Conservation (phyloP, 1,284 basidiomycete genomes). For the Uromyces viciae-fabae region DNA sequence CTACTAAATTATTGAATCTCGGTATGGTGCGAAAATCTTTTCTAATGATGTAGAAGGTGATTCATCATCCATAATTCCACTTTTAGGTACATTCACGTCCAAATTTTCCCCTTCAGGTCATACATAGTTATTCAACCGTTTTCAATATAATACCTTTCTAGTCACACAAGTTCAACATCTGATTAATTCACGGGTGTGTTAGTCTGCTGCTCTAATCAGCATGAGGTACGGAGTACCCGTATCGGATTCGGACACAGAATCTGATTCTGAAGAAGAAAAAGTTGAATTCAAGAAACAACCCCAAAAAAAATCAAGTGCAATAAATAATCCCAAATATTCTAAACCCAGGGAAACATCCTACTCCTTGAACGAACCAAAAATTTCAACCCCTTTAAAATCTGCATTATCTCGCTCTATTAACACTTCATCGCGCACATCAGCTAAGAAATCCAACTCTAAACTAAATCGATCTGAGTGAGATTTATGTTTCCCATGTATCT, state of each 20-base stretch:
- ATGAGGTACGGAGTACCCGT: slow-evolving; percentile 20
- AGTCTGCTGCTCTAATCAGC: too few relatives aligned
- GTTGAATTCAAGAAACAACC: not conserved
- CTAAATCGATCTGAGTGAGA: not conserved
- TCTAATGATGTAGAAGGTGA: too few relatives aligned
- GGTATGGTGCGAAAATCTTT: too few relatives aligned
- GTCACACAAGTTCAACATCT: too few relatives aligned
- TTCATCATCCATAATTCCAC: too few relatives aligned
- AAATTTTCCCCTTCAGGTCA: too few relatives aligned
- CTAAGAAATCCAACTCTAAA: not conserved
- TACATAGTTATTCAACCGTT: too few relatives aligned
- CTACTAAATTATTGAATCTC: too few relatives aligned
- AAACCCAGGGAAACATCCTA: not conserved
- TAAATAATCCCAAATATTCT: not conserved
- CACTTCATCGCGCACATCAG: not conserved
- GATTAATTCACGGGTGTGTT: too few relatives aligned
- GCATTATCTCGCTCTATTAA: slow-evolving; percentile 10
- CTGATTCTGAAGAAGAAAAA: not conserved
- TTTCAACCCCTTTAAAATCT: too few relatives aligned
- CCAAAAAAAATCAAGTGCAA: not conserved
- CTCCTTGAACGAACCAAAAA: not conserved
- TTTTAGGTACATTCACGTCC: too few relatives aligned
- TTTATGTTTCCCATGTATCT: not conserved
- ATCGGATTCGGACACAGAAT: slow-evolving; percentile 11
- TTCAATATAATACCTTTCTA: too few relatives aligned